A percentile compares a stretch with the other conserved stretches of the same genome.
These are phyloP conservation scores for Acorus gramineus DNA, from an alignment of 106 monocot genomes.

Conservation along the genomic window DNA sequence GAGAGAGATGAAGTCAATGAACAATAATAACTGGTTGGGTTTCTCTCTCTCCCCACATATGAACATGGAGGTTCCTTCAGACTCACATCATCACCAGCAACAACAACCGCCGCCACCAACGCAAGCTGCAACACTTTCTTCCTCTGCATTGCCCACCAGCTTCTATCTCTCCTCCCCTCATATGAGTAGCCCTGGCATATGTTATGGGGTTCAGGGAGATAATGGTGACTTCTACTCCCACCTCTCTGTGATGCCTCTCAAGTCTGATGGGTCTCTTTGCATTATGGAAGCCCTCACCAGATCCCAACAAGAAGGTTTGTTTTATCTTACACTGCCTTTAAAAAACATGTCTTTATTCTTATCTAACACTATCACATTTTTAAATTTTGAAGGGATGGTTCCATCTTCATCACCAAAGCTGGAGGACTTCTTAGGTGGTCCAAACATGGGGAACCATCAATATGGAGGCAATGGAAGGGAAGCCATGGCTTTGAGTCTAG, in stretches of 20 bases:
- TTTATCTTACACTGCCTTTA: not conserved
- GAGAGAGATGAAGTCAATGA: constrained; percentile 57
- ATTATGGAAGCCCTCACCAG: constrained; percentile 79
- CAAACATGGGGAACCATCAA: constrained; percentile 70
- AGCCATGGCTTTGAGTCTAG: constrained; percentile 58
- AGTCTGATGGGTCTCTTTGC: constrained; percentile 97
- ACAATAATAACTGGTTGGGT: constrained; percentile 63
- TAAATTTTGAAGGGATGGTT: constrained; percentile 51
- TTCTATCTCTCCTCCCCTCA: constrained; percentile 48
- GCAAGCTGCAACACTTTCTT: constrained; percentile 22
- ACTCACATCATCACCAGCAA: constrained; percentile 14
- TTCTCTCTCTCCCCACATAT: constrained; percentile 92
- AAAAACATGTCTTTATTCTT: constrained; percentile 7
- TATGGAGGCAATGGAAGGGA: constrained; percentile 58
- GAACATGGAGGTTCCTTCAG: constrained; percentile 47
- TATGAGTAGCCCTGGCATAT: constrained; percentile 31
- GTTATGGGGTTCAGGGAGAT: constrained; percentile 46
- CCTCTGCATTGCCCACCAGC: constrained; percentile 31
- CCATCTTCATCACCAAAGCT: constrained; percentile 83
- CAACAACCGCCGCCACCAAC: constrained; percentile 23
- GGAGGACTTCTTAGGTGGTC: constrained; percentile 91
- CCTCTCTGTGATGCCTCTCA: constrained; percentile 70
- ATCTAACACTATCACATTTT: constrained; percentile 4
- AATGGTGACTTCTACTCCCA: constrained; percentile 45
- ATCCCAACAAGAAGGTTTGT: constrained; percentile 47